These are phyloP conservation scores for Leishmania martiniquensis DNA, from an alignment of 208 protist genomes.

Conservation along the genomic window DNA sequence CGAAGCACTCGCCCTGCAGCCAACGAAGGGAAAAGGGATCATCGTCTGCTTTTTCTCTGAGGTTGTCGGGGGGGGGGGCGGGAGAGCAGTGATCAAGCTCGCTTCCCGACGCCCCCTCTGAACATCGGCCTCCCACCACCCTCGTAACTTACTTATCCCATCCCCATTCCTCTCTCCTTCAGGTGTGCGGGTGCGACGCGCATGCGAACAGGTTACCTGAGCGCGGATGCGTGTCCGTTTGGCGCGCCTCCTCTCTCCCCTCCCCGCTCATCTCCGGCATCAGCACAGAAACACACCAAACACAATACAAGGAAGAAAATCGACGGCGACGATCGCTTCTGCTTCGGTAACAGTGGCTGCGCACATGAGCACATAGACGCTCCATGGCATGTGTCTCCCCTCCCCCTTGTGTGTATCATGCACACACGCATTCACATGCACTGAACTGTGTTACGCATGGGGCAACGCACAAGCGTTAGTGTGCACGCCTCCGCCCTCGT, in stretches of 20 bases:
- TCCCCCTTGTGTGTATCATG: background rate
- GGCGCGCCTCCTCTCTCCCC: too few species aligned
- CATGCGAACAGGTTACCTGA: background rate
- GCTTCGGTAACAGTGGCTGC: too few species aligned
- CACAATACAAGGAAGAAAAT: background rate
- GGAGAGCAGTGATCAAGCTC: background rate
- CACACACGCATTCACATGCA: background rate
- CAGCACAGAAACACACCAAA: background rate
- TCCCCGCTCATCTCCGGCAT: too few species aligned
- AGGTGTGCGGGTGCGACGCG: background rate
- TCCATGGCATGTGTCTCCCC: background rate
- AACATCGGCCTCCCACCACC: background rate
- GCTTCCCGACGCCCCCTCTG: background rate
- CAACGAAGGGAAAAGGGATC: background rate
- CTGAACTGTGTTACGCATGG: background rate
- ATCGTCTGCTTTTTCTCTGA: background rate
- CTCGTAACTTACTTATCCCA: background rate
- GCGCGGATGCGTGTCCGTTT: background rate
- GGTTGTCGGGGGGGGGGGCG: background rate
- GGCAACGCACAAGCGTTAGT: background rate
- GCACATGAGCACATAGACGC: too few species aligned
- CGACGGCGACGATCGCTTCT: too few species aligned
- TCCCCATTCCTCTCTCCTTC: background rate
- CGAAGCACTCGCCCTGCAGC: background rate
- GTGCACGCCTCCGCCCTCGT: background rate